Evolutionary conservation across 2,329 filamentous ascomycete species (phyloP), one percentile per base, ranked within the genome.

Genomic region (Tolypocladium nubicola): DNA sequence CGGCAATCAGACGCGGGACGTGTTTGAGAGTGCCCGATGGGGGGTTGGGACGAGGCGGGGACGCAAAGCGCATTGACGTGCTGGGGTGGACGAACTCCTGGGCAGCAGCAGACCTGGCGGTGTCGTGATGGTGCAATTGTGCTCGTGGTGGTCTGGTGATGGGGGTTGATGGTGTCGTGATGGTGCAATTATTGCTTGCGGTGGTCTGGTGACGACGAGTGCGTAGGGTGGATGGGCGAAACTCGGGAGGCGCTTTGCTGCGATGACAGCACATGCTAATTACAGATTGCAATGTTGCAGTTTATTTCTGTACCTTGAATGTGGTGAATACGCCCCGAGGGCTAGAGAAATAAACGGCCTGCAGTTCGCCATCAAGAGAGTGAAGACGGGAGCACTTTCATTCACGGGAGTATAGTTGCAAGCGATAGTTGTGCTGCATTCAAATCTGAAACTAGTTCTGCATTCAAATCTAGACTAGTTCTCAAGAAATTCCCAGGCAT

Each of bases 1-100:
- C 43, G 23, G 41, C 54, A 55, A 55, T 55, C 54, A 55, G 33
- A 55, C 54, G 40, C 54, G 54, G 35, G 30, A 47, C 41, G 43
- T 49, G 54, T 55, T 55, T 50, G 43, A 55, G 41, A 13, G 16
- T 55, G 40, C 23, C 7, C 33, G 16, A 52, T 52, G 50, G 35
- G 50, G 50, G 50, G 13, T 21, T 38, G 50, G 50, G n/a, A 26
- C 14, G 33, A 21, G 10, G 33, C 47, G 47, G 47, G 47, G 47
- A 7, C 30, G 10, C 47, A 33, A 1, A 11, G 9, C 47, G 26
- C 47, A 50, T 35, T 35, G 30, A 35, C 30, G 13, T 2, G 26
- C 30, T 7, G 19, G 16, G 30, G 26, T 30, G 13, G 47, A 50
- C 47, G 19, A 50, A 35, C 47, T 50, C 47, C 9, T 13, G 26